Evolutionary conservation across 352 stramenopile genomes (phyloP), one percentile per base, ranked within the genome.

Genomic region (Phytopythium ostracodes): DNA sequence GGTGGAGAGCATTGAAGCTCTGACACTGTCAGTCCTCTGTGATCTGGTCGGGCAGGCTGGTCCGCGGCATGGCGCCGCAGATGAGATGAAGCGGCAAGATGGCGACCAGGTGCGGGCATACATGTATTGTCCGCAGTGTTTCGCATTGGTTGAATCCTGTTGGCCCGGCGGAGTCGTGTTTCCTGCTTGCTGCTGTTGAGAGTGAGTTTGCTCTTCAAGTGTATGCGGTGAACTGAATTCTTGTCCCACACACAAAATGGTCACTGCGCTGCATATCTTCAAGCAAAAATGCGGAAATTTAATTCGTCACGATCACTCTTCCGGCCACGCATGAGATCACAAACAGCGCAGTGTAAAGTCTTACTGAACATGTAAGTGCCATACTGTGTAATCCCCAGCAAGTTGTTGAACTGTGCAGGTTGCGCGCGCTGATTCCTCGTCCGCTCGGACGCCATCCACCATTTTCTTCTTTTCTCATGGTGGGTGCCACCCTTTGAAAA

Each of bases 401-500:
- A 49, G 42, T 15, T 27, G 47, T 22, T 54, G 24, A 17, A n/a
- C 49, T 55, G 5, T 22, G 18, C 11, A 17, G 51, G n/a, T 57
- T 57, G 31, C 51, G 51, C 51, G 51, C 31, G 51, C 29, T 57
- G 51, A 44, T 57, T 57, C 42, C 50, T 54, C 43, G 14, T 27
- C 20, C 42, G 2, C 40, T 9, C 40, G 40, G 40, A 2, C n/a
- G n/a, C 22, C 44, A 51, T 51, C 44, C 44, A 51, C 22, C 44
- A 51, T 31, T 31, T 31, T 4, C 2, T 1, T 12, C 4, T 51
- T 27, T 51, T 51, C 44, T 22, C 33, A 11, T 38, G 2, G 33
- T 44, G 40, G 40, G 40, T 44, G 40, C 40, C n/a, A 44, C 40
- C 40, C 40, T 44, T 44, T n/a, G 8, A 44, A 44, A 44, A n/a